Base-by-base conservation (phyloP, 257 asterid genomes). In the Solanum piurae region DNA sequence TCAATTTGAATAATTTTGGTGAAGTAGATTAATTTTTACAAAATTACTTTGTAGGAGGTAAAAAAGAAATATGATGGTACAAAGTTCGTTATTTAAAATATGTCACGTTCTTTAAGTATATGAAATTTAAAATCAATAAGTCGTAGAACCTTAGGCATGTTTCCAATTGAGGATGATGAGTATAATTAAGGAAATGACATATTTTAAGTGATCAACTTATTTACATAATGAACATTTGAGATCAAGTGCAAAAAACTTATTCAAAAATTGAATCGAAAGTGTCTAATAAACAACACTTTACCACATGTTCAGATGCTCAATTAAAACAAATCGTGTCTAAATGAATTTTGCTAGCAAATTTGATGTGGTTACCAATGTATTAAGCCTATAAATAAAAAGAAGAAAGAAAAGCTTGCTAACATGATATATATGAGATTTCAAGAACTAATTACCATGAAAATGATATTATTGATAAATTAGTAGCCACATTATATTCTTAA, bases 331-430 rank as follows among this genome's bases (percentile, higher is more conserved):
- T 52, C 7, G 4, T 27, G 20, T 66, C 9, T 66, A 12, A 27
- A 27, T 66, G 16, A 72, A 72, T 8, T 20, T 11, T 68, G 10
- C 37, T 27, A 7, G 9, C 23, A 68, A 68, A 1, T 12, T 27
- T 6, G 5, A 27, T 0, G 0, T 5, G 4, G 2, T 5, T 5
- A 8, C 1, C 20, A 25, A 27, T 6, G 5, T 27, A 66, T 27
- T 6, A 66, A 12, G 9, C 36, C 36, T 9, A 23, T 0, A 58
- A 1, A n/a, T 64, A 25, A 64, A 66, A 25, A 66, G 29, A 60
- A 21, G 66, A 60, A 60, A 62, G 1, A 8, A 60, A 60, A 2
- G 29, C 25, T 60, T 60, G 68, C 68, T 60, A 21, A 58, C 21
- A 7, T 58, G 68, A 60, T 21, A 60, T 60, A 60, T 9, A 23